Conservation (phyloP, 345 rosid genomes). For the Eucalyptus urophylla region DNA sequence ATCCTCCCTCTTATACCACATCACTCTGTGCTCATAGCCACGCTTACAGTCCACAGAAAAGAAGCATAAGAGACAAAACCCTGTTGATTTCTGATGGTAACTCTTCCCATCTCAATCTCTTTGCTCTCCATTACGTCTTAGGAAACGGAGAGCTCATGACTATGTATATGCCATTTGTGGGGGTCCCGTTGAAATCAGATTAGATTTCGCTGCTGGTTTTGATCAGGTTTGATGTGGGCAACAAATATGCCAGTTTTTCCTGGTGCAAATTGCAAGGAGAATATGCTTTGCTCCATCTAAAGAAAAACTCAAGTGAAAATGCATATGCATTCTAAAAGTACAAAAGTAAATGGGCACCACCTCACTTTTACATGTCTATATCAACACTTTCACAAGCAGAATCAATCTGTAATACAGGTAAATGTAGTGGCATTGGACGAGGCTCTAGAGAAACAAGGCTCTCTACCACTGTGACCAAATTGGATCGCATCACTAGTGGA, state of each 20-base stretch:
- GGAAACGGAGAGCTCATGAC: neutral
- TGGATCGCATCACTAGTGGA: neutral
- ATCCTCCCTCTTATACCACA: neutral
- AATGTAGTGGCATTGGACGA: neutral
- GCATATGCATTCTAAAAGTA: neutral
- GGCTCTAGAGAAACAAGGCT: neutral
- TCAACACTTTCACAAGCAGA: neutral
- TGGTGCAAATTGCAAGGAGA: neutral
- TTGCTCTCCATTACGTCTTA: neutral
- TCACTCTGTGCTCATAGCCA: neutral
- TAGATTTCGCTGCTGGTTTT: neutral
- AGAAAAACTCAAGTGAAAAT: neutral
- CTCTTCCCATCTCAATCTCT: neutral
- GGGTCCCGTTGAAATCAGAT: neutral
- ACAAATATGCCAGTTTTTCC: neutral
- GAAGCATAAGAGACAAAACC: neutral
- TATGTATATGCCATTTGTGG: neutral
- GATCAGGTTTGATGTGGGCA: neutral
- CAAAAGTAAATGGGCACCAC: neutral
- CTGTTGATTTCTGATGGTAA: neutral
- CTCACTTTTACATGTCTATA: neutral
- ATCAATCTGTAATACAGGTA: neutral
- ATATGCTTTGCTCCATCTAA: neutral
- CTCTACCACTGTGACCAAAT: neutral
- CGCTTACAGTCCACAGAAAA: neutral